These are phyloP conservation scores for Erodium maritimum DNA, from an alignment of 345 rosid species.

Conservation along the genomic window DNA sequence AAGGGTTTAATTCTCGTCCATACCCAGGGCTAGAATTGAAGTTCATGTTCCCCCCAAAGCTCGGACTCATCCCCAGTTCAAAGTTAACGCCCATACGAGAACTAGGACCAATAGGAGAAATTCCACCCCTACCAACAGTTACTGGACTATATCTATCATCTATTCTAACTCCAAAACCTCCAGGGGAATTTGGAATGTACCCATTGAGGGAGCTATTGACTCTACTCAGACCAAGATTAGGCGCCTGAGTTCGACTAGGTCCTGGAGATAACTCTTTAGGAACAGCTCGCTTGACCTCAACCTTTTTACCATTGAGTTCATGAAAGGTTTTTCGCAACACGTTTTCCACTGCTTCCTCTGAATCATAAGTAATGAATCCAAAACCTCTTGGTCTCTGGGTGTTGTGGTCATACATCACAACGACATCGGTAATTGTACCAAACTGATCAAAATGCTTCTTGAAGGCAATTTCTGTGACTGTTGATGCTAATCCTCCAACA, in stretches of 20 bases:
- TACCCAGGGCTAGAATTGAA: constrained; percentile 34
- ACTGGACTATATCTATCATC: constrained; percentile 76
- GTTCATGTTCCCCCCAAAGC: constrained; percentile 39
- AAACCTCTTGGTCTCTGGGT: too few species aligned
- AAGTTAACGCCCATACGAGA: constrained; percentile 48
- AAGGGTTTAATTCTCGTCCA: constrained; percentile 47
- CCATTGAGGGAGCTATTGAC: constrained; percentile 46
- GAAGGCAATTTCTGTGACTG: constrained; percentile 67
- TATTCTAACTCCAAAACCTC: constrained; percentile 60
- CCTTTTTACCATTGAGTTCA: too few species aligned
- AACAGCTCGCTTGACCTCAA: too few species aligned
- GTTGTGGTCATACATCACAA: too few species aligned
- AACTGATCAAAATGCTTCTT: constrained; percentile 74
- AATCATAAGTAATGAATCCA: too few species aligned
- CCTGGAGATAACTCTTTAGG: constrained; percentile 76
- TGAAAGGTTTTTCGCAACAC: too few species aligned
- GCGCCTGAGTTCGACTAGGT: constrained; percentile 49
- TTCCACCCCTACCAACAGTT: constrained; percentile 40
- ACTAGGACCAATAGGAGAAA: constrained; percentile 50
- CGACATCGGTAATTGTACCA: too few species aligned
- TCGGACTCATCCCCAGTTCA: constrained; percentile 48
- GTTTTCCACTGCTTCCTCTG: too few species aligned
- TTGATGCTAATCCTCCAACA: constrained; percentile 87
- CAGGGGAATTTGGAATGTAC: constrained; percentile 35
- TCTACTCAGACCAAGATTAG: constrained; percentile 49